Percentiles rank a stretch among this genome's conserved stretches.
These are phyloP conservation scores for Panicum miliaceum DNA, from an alignment of 176 grass and related monocot species.

Conservation along the genomic window DNA sequence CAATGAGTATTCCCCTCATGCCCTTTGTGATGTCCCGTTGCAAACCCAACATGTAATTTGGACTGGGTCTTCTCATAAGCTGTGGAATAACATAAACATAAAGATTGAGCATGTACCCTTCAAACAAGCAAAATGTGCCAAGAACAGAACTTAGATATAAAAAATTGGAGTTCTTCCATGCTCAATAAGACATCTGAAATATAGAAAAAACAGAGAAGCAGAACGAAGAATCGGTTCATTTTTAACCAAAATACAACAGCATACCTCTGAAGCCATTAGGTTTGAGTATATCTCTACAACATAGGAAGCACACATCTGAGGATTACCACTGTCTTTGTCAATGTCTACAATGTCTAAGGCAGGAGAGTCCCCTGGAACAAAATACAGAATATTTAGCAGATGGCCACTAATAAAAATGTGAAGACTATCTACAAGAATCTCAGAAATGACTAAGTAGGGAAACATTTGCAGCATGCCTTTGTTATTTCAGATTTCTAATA, in stretches of 20 bases:
- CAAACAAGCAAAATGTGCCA: background rate
- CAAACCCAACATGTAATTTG: conserved; percentile 32
- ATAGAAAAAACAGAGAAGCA: background rate
- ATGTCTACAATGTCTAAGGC: conserved; percentile 36
- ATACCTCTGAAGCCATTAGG: conserved; percentile 59
- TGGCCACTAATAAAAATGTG: background rate
- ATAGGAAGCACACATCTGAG: conserved; percentile 61
- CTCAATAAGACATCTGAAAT: background rate
- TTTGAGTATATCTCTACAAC: conserved; percentile 52
- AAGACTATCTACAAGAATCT: background rate
- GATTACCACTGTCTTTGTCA: conserved; percentile 52
- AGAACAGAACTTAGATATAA: background rate
- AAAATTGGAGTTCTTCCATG: background rate
- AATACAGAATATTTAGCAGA: conserved; percentile 13
- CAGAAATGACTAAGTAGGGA: background rate
- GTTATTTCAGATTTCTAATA: background rate
- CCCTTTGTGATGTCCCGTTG: conserved; percentile 41
- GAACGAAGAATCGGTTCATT: background rate
- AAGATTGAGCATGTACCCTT: background rate
- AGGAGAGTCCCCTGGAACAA: conserved; percentile 36
- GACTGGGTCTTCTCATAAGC: conserved; percentile 42
- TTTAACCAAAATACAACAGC: background rate
- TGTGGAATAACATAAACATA: conserved; percentile 40
- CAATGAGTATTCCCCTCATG: conserved; percentile 65
- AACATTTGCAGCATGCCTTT: background rate